These are phyloP conservation scores for Rhexocercosporidium sp. DNA, from an alignment of 2,329 filamentous ascomycete genomes.

Conservation along the genomic window DNA sequence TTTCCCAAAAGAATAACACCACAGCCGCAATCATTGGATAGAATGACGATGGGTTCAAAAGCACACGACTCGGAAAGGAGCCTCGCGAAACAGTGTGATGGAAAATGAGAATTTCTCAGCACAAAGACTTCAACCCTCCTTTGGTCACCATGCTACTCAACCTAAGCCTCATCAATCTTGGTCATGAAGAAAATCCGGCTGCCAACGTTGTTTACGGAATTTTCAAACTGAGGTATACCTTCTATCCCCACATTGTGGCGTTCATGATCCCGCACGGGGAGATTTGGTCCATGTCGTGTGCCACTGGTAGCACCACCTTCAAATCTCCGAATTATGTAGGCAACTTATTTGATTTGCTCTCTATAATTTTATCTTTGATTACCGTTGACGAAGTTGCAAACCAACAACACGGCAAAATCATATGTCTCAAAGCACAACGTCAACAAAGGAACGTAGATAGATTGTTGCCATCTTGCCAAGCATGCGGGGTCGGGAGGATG, in stretches of 20 bases:
- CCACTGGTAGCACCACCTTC: not conserved
- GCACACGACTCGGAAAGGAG: not conserved
- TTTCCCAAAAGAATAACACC: conserved; percentile 78
- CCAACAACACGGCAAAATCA: not conserved
- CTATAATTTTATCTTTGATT: too few relatives aligned
- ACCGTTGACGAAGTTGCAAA: too few relatives aligned
- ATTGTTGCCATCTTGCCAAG: not conserved
- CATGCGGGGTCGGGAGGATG: not conserved
- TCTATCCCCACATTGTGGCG: not conserved
- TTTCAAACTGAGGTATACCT: too few relatives aligned
- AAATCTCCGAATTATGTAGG: not conserved
- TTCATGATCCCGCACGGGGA: not conserved
- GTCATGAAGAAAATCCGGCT: not conserved
- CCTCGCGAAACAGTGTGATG: not conserved
- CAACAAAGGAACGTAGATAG: not conserved
- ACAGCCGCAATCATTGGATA: conserved; percentile 68
- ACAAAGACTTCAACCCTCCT: too few relatives aligned
- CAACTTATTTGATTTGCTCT: too few relatives aligned
- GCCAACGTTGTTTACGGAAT: not conserved
- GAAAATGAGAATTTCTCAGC: not conserved
- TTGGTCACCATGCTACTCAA: not conserved
- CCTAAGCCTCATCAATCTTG: not conserved
- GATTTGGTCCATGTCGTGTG: not conserved
- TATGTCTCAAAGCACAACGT: not conserved
- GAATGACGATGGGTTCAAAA: not conserved